Evolutionary conservation across 2,329 filamentous ascomycete genomes (phyloP), one percentile per base, ranked within the genome.

Genomic region (Pseudogymnoascus sp.): DNA sequence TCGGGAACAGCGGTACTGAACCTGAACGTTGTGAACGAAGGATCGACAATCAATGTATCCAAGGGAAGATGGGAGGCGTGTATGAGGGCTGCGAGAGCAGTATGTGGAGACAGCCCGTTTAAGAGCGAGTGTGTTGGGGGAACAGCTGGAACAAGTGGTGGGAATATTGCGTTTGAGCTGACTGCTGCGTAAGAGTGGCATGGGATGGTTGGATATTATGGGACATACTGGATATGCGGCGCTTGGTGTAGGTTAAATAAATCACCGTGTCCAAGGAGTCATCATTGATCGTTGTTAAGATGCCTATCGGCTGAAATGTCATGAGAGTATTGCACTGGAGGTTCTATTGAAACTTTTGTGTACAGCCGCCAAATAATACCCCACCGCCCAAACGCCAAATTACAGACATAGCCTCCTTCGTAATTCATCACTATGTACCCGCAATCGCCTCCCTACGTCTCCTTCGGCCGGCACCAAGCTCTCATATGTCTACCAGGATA

Each of bases 31-130:
- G 72, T 73, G 14, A 70, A 71, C 1, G 61, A 67, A 1, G 79
- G 78, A 8, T 74, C 76, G 20, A 79, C 75, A 14, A 82, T 84
- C 69, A 79, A 78, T 70, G 75, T 83, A 63, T 75, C 74, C 54
- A 82, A 82, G 71, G 75, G 74, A 18, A 72, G 76, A 22, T 81
- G 81, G 80, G 78, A 82, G 70, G 73, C 75, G 58, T 83, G 81
- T 67, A 75, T 83, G 59, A 75, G 78, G 39, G 81, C 81, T 14
- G 81, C 80, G 1, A 58, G 62, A 20, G 68, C 67, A 3, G 63
- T 65, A 1, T 70, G 67, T 57, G 64, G 64, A 3, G 63, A 64
- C 37, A 60, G 63, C 6, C 60, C 60, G 6, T 69, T 69, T 20
- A 65, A 61, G 7, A 67, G 64, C 57, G 67, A 65, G 25, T 70